Evolutionary conservation across 2,329 filamentous ascomycete genomes (phyloP).

Genomic region (Aspergillus clavatus): DNA sequence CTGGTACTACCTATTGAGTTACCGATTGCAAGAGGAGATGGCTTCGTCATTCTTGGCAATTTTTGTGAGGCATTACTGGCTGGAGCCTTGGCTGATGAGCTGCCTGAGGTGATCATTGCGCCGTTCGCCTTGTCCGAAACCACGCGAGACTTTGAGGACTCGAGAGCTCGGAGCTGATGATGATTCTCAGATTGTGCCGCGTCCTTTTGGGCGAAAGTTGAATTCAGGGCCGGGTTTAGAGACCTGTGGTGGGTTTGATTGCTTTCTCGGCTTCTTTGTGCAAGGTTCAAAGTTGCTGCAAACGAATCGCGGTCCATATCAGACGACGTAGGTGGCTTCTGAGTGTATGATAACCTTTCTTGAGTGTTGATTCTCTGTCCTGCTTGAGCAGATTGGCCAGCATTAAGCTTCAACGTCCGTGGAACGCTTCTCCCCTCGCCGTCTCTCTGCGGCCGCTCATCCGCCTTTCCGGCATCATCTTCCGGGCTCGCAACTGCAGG

Average conservation of each 20-base stretch:
- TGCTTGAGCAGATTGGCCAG: not conserved
- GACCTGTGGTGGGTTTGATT: not conserved
- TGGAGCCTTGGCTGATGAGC: not conserved
- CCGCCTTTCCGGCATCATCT: conserved; percentile 18
- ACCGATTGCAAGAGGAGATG: not conserved
- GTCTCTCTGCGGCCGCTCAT: not conserved
- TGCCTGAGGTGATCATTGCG: not conserved
- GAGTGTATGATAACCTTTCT: not conserved
- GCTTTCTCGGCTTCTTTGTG: conserved; percentile 9
- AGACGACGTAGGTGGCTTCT: conserved; percentile 2
- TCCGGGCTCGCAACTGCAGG: conserved; percentile 16
- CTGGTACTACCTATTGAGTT: not conserved
- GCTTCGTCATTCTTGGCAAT: not conserved
- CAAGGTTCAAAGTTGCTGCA: conserved; percentile 20
- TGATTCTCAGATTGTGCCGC: conserved; percentile 1
- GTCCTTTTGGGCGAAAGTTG: conserved; percentile 1
- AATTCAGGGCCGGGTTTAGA: not conserved
- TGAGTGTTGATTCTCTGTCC: conserved; percentile 1
- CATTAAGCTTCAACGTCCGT: conserved; percentile 1
- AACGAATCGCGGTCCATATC: conserved; percentile 25
- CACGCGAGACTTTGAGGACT: not conserved
- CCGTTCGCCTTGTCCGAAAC: not conserved
- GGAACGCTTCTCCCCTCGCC: conserved; percentile 14
- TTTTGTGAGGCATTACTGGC: not conserved
- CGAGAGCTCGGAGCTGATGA: not conserved